Base-by-base conservation (phyloP, 805 yeast species). In the Komagataella kurtzmanii region DNA sequence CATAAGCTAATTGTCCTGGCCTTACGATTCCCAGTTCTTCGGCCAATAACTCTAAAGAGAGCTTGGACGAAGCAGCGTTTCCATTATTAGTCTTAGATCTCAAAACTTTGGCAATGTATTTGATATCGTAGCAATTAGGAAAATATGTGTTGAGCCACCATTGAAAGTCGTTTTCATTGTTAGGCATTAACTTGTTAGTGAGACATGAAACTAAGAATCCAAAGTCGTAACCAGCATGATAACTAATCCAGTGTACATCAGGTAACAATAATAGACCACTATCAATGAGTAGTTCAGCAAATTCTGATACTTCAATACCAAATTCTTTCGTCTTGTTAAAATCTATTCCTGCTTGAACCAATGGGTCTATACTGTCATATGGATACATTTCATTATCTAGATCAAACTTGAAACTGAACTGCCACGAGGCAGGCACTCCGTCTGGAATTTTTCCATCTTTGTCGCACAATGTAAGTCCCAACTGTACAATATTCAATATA, bases 141-240 rank as follows among this genome's bases (percentile, higher is more conserved):
- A 93, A 88, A 65, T 78, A 88, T 49, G 79, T 72, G 44, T 74
- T 65, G 46, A 88, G 72, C 76, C 88, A 80, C 73, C 80, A 72
- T 54, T 81, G 74, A 60, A 88, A 91, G 44, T 84, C 96, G 45
- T 79, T 77, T 63, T 85, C 90, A 57, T 83, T 85, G 24, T 76
- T 77, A 1, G 98, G 98, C 74, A 91, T 84, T 49, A 74, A 68
- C 49, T 79, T 77, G 65, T 88, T 87, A 58, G 83, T 79, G 62
- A 91, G 72, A 56, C 88, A 72, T 49, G 95, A 80, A 14, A 89
- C 69, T 54, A 93, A 71, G 65, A 90, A 90, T 1, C 98, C 99
- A 63, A 90, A 77, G 65, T 93, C 99, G 66, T 93, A 93, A 10
- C 98, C 99, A 6, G 79, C 83, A 65, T 93, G 97, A 68, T 85